Evolutionary conservation across 306 rosid species (phyloP).

Genomic region (Dalbergia oliveri): DNA sequence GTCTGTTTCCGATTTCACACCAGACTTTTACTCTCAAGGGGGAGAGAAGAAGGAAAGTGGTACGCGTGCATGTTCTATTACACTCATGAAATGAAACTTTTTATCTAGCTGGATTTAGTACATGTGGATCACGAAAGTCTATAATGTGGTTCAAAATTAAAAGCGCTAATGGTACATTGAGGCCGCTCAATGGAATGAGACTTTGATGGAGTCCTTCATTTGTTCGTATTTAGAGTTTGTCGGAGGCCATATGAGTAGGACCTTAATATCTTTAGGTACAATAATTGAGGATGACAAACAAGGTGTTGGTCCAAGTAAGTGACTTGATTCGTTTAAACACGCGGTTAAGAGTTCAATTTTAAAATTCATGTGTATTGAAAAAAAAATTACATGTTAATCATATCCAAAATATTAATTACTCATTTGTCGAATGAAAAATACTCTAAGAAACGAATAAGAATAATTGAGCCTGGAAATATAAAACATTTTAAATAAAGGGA

Average conservation of each 20-base stretch:
- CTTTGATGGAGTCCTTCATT: conserved; percentile 26
- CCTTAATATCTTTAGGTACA: conserved; percentile 13
- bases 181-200: conserved; percentile 32
- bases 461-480: too few species aligned
- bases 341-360: too few species aligned
- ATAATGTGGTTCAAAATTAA: conserved; percentile 17
- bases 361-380: too few species aligned
- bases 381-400: too few species aligned
- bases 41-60: conserved; percentile 35
- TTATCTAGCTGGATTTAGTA: conserved; percentile 41
- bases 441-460: too few species aligned
- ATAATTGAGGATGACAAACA: conserved; percentile 12
- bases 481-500: too few species aligned
- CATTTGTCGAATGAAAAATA: too few species aligned
- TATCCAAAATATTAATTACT: too few species aligned
- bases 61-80: conserved; percentile 51
- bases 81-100: conserved; percentile 44
- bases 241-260: background rate
- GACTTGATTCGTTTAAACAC: too few species aligned
- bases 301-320: too few species aligned
- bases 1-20: conserved; percentile 44
- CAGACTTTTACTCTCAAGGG: conserved; percentile 33
- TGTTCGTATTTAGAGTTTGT: conserved; percentile 2
- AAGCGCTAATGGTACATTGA: conserved; percentile 15
- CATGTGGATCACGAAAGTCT: conserved; percentile 34